These are phyloP conservation scores for Trametes gibbosa DNA, from an alignment of 768 basidiomycete species.

Conservation along the genomic window DNA sequence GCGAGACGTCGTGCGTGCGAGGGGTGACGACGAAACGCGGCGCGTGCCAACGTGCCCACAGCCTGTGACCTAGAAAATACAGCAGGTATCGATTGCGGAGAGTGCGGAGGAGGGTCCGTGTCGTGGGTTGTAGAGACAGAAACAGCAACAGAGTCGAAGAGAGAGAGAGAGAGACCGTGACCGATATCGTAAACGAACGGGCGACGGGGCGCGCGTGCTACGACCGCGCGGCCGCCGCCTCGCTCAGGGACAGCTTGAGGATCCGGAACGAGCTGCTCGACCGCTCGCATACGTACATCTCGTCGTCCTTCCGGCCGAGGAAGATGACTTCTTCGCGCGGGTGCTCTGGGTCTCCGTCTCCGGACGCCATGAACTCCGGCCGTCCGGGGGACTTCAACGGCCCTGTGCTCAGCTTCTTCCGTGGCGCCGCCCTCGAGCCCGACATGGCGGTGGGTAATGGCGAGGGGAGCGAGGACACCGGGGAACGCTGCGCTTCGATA, in stretches of 20 bases:
- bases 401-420: slow-evolving; percentile 50
- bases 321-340: slow-evolving; percentile 72
- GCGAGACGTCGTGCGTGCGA: neutral
- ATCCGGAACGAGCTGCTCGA: slow-evolving; percentile 73
- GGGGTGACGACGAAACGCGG: neutral
- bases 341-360: slow-evolving; percentile 51
- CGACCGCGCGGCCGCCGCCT: slow-evolving; percentile 11
- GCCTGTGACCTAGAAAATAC: slow-evolving; percentile 15
- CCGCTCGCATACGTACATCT: slow-evolving; percentile 81
- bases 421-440: slow-evolving; percentile 22
- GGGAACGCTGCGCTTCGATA: slow-evolving; percentile 41
- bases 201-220: slow-evolving; percentile 8
- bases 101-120: slow-evolving; percentile 8
- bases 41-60: slow-evolving; percentile 7
- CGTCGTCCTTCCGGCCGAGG: slow-evolving; percentile 72
- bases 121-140: neutral
- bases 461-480: slow-evolving; percentile 37
- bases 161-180: slow-evolving; percentile 9
- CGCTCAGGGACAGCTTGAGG: slow-evolving; percentile 56
- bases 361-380: slow-evolving; percentile 45
- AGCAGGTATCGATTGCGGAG: slow-evolving; percentile 18
- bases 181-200: neutral
- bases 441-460: slow-evolving; percentile 22
- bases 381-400: slow-evolving; percentile 48
- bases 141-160: neutral